Percentiles rank a stretch among this genome's conserved stretches.
These are phyloP conservation scores for Dipteronia sinensis DNA, from an alignment of 345 rosid genomes.

Conservation along the genomic window DNA sequence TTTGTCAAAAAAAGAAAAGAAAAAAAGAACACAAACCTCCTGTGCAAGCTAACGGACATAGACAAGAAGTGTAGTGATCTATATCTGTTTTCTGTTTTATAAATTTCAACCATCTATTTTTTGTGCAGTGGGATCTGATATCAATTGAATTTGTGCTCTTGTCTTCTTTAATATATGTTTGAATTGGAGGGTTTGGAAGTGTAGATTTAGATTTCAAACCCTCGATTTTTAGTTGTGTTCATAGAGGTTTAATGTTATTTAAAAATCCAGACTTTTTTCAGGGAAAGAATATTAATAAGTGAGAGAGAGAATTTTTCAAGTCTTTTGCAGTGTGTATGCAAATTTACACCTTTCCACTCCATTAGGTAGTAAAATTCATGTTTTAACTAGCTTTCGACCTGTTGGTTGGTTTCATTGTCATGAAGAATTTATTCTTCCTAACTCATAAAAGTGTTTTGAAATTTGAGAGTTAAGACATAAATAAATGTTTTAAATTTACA, in stretches of 20 bases:
- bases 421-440: background rate
- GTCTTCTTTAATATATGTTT: background rate
- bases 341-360: background rate
- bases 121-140: background rate
- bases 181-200: slow-evolving; percentile 9
- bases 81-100: background rate
- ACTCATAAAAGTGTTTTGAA: background rate
- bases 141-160: background rate
- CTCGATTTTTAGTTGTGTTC: background rate
- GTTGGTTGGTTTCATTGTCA: background rate
- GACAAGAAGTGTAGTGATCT: no score
- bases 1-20: no score
- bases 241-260: background rate
- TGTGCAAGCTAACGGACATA: no score
- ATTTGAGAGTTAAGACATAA: background rate
- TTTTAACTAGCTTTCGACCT: background rate
- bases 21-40: no score
- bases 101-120: background rate
- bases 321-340: background rate
- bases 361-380: background rate
- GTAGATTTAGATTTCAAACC: no score
- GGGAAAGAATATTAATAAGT: background rate
- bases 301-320: background rate
- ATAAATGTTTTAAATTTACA: background rate
- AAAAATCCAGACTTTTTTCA: slow-evolving; percentile 1